phyloP scores from a whole-genome alignment of 2,329 filamentous ascomycete species.

The Trichoderma polysporum region DNA sequence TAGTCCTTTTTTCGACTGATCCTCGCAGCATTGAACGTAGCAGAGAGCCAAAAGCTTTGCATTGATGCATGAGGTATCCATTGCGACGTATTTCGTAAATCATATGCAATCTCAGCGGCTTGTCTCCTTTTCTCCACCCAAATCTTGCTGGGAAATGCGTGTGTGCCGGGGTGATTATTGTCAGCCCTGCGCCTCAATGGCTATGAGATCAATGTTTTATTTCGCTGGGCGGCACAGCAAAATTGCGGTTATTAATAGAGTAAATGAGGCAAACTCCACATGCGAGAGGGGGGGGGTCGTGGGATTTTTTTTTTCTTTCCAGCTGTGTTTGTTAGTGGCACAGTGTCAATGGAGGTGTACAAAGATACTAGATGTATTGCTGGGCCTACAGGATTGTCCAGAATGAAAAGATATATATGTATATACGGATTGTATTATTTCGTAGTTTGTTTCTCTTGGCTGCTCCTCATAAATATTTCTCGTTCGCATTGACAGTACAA shows the following conservation, averaged over 20 bases:
- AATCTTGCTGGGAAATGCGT: slow-evolving; percentile 17
- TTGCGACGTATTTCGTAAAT: slow-evolving; percentile 1
- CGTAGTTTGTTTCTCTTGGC: not conserved
- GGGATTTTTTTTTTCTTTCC: not conserved
- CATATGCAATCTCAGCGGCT: slow-evolving; percentile 14
- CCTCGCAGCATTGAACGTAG: not conserved
- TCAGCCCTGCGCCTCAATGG: slow-evolving; percentile 18
- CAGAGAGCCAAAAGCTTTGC: not conserved
- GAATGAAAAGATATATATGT: not conserved
- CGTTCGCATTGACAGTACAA: not conserved
- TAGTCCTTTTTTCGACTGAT: not conserved
- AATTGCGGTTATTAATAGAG: slow-evolving; percentile 20
- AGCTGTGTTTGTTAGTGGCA: not conserved
- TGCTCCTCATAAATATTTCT: not conserved
- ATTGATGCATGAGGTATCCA: slow-evolving; percentile 12
- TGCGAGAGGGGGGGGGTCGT: slow-evolving; percentile 1
- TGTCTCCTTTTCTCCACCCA: slow-evolving; percentile 19
- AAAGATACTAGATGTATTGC: not conserved
- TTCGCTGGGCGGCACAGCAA: slow-evolving; percentile 12
- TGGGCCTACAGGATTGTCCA: not conserved
- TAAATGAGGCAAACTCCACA: slow-evolving; percentile 18
- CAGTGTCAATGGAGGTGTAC: not conserved
- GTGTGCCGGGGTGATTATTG: not conserved
- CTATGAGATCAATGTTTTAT: slow-evolving; percentile 1
- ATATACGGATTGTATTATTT: not conserved